Conservation (phyloP, 1,139 yeast species). For the Scheffersomyces segobiensis region DNA sequence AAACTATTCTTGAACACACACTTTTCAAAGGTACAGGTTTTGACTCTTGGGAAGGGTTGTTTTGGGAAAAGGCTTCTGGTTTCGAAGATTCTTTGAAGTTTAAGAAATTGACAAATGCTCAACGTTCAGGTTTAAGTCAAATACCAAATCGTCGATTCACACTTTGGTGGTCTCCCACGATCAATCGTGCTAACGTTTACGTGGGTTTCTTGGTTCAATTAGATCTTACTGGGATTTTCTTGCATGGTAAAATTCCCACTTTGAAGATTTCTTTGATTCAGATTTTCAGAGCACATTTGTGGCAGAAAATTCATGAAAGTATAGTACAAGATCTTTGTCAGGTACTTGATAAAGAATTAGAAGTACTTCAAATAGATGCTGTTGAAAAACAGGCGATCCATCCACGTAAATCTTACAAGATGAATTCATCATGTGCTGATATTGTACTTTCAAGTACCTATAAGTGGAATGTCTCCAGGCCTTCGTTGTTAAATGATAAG, state of each 20-base stretch:
- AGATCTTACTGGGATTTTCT: conserved; percentile 93
- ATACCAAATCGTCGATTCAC: conserved; percentile 97
- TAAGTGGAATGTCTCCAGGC: conserved; percentile 84
- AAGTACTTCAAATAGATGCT: conserved; percentile 76
- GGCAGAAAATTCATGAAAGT: conserved; percentile 99
- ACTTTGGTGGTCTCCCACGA: conserved; percentile 99
- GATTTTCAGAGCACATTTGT: conserved; percentile 94
- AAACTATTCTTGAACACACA: conserved; percentile 93
- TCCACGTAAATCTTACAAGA: conserved; percentile 94
- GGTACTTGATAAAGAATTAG: conserved; percentile 85
- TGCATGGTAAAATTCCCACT: conserved; percentile 98
- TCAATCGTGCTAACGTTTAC: conserved; percentile 95
- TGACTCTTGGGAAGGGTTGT: conserved; percentile 97
- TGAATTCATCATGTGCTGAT: conserved; percentile 96
- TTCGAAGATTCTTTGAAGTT: conserved; percentile 95
- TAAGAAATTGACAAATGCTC: conserved; percentile 95
- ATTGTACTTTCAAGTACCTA: conserved; percentile 72
- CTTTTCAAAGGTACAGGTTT: conserved; percentile 96
- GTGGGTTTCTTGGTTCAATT: conserved; percentile 96
- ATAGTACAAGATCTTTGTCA: conserved; percentile 92
- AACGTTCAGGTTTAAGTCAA: conserved; percentile 94
- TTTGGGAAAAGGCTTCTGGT: conserved; percentile 98
- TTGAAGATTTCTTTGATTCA: conserved; percentile 93
- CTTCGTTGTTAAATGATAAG: conserved; percentile 71
- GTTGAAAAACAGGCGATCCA: conserved; percentile 93